Evolutionary conservation across 2,329 filamentous ascomycete genomes (phyloP).

Genomic region (Colletotrichum gloeosporioides): DNA sequence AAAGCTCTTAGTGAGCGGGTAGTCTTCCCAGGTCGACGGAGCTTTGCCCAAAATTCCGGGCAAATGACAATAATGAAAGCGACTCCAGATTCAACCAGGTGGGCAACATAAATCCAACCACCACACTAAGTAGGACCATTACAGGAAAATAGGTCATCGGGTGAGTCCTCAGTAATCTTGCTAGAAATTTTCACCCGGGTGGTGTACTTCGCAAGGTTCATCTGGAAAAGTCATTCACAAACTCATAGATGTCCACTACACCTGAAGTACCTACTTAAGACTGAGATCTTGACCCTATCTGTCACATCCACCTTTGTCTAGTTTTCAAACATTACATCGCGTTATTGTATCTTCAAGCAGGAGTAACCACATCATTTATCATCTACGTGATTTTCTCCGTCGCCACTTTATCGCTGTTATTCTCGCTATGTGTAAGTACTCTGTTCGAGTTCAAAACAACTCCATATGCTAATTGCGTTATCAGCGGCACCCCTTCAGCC

Average conservation of each 20-base stretch:
- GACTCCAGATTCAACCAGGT: background rate
- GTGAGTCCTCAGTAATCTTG: background rate
- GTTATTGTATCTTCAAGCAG: background rate
- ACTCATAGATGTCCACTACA: background rate
- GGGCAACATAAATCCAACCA: background rate
- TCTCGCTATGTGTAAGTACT: background rate
- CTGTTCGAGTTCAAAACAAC: fast-evolving
- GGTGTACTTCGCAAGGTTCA: background rate
- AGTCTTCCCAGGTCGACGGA: background rate
- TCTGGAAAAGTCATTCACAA: background rate
- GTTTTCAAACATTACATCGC: background rate
- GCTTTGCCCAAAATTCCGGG: background rate
- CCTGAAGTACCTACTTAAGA: background rate
- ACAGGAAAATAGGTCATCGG: background rate
- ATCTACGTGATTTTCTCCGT: background rate
- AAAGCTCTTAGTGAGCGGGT: background rate
- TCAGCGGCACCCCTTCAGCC: fast-evolving
- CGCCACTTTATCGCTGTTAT: fast-evolving
- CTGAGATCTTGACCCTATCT: background rate
- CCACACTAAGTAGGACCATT: background rate
- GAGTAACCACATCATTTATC: fast-evolving
- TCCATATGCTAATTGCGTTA: background rate
- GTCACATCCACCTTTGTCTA: background rate
- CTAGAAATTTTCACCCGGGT: background rate
- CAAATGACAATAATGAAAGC: background rate